These are phyloP conservation scores for Coccomyxa subellipsoidea DNA, from an alignment of 163 green algal species.

Conservation along the genomic window DNA sequence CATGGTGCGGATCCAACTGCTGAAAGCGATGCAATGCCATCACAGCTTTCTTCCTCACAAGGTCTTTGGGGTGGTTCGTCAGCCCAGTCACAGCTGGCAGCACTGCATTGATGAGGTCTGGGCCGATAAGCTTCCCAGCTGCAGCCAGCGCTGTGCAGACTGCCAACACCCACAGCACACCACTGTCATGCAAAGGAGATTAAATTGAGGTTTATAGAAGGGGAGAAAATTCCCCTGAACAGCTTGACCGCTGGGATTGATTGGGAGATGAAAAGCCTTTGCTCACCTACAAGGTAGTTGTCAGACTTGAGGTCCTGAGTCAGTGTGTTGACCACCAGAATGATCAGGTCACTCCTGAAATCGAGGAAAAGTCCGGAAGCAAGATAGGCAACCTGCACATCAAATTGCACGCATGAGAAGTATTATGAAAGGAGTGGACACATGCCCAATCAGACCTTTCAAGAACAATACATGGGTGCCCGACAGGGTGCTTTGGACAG, in stretches of 20 bases:
- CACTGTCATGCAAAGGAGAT: too few species aligned
- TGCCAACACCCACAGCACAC: slow-evolving; percentile 22
- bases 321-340: slow-evolving; percentile 96
- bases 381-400: slow-evolving; percentile 90
- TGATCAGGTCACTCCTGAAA: slow-evolving; percentile 83
- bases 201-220: too few species aligned
- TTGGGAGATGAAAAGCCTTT: neutral
- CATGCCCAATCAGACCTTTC: too few species aligned
- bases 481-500: neutral
- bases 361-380: slow-evolving; percentile 88
- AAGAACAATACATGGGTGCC: too few species aligned
- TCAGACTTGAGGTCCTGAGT: slow-evolving; percentile 87
- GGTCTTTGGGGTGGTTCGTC: slow-evolving; percentile 74
- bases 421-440: neutral
- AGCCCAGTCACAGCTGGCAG: slow-evolving; percentile 76
- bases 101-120: slow-evolving; percentile 90
- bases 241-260: neutral
- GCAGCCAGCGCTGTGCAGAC: slow-evolving; percentile 83
- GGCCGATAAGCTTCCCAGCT: slow-evolving; percentile 71
- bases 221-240: too few species aligned
- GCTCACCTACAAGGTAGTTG: slow-evolving; percentile 86
- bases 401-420: neutral
- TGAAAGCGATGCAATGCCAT: slow-evolving; percentile 87
- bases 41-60: slow-evolving; percentile 94
- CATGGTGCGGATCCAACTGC: slow-evolving; percentile 43